These are phyloP conservation scores for Thelonectria discophora DNA, from an alignment of 2,329 filamentous ascomycete genomes.

Conservation along the genomic window DNA sequence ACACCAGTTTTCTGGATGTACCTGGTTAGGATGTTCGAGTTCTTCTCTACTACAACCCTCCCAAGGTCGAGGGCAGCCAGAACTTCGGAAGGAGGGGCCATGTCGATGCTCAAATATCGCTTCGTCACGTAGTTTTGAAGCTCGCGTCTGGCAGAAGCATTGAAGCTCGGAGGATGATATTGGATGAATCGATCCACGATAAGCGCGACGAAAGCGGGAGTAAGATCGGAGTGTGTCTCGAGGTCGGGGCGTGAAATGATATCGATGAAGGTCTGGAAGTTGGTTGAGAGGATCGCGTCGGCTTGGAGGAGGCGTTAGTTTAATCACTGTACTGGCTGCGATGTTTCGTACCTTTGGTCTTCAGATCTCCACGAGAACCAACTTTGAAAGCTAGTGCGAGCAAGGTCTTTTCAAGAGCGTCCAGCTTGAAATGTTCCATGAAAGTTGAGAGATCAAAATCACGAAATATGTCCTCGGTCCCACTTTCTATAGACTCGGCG, in stretches of 20 bases:
- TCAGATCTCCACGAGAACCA: constrained; percentile 81
- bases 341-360: constrained; percentile 78
- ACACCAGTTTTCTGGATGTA: constrained; percentile 79
- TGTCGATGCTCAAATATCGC: constrained; percentile 72
- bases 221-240: constrained; percentile 72
- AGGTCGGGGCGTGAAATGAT: constrained; percentile 73
- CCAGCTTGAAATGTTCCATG: constrained; percentile 94
- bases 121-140: constrained; percentile 72
- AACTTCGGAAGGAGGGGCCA: constrained; percentile 74
- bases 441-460: constrained; percentile 97
- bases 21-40: constrained; percentile 66
- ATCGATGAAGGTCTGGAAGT: constrained; percentile 79
- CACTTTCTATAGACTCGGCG: constrained; percentile 89
- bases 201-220: constrained; percentile 75
- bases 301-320: constrained; percentile 65
- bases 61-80: constrained; percentile 75
- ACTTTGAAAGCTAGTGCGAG: constrained; percentile 89
- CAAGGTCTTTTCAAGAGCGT: constrained; percentile 86
- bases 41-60: constrained; percentile 68
- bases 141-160: constrained; percentile 76
- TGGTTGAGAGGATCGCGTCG: constrained; percentile 87
- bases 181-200: constrained; percentile 89
- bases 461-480: constrained; percentile 90
- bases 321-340: constrained; percentile 47
- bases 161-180: constrained; percentile 86